Evolutionary conservation across 2,329 filamentous ascomycete genomes (phyloP), one percentile per base, ranked within the genome.

Genomic region (Penicillium sp.): DNA sequence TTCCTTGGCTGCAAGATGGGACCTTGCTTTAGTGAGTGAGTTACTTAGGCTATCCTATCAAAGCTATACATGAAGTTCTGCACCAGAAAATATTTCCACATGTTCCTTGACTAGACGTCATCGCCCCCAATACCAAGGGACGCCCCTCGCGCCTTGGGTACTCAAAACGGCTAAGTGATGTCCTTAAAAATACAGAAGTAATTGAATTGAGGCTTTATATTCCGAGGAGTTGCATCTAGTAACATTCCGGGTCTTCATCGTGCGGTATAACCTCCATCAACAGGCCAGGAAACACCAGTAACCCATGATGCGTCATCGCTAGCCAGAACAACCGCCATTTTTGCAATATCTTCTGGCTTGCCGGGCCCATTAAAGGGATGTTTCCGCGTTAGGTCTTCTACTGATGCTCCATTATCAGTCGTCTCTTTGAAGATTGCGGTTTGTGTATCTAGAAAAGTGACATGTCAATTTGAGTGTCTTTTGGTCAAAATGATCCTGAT

Each of bases 221-320:
- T n/a, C n/a, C n/a, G n/a, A n/a, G n/a, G 29, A 32, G 13, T 7
- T 8, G 13, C 13, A 10, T 32, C 13, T 12, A n/a, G 13, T 32
- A 12, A 32, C 7, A 17, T 18, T 3, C n/a, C 1, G 15, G 8
- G 33, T 20, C 33, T 36, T 42, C 55, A 65, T 7, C 48, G 56
- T 27, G 65, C 65, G 33, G 62, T 62, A 68, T 74, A 80, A 1
- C 76, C 77, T 4, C 77, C 77, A 69, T 80, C 77, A 15, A 79
- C 74, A 2, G 75, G 67, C 42, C 79, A 53, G n/a, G 66, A 67
- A 15, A 74, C 64, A 1, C 77, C 78, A 17, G 76, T 78, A 20
- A 79, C 64, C 71, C 72, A 80, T 29, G 60, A 64, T 3, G 74
- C 75, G 56, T 80, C 77, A 30, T 78, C 76, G 49, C 75, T 77